Conservation (phyloP, 2,329 filamentous ascomycete species). For the Fusarium foetens region DNA sequence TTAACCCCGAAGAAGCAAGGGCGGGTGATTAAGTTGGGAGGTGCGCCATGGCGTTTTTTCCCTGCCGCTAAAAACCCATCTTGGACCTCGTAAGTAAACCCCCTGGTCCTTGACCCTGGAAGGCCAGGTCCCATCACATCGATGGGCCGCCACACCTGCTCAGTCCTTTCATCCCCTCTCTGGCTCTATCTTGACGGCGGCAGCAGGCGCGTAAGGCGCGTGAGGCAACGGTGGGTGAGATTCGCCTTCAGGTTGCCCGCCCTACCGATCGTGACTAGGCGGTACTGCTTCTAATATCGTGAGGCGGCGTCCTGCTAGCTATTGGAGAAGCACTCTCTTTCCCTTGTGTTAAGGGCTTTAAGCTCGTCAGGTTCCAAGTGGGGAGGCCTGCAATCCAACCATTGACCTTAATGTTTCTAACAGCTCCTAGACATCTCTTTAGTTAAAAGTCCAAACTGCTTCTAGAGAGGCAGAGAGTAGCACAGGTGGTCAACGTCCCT, state of each 20-base stretch:
- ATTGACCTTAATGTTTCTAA: slow-evolving; percentile 33
- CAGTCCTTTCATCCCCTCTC: slow-evolving; percentile 8
- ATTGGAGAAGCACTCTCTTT: slow-evolving; percentile 36
- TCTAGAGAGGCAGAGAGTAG: slow-evolving; percentile 22
- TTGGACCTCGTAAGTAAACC: slow-evolving; percentile 9
- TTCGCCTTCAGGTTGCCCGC: slow-evolving; percentile 39
- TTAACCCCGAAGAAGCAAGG: slow-evolving; percentile 18
- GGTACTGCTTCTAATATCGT: slow-evolving; percentile 31
- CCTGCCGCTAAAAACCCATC: slow-evolving; percentile 14
- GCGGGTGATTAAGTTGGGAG: background rate
- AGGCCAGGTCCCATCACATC: slow-evolving; percentile 15
- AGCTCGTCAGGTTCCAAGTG: slow-evolving; percentile 35
- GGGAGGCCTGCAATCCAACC: slow-evolving; percentile 41
- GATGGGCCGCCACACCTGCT: slow-evolving; percentile 11
- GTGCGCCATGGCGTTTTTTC: slow-evolving; percentile 21
- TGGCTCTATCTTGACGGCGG: slow-evolving; percentile 16
- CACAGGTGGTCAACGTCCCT: slow-evolving; percentile 36
- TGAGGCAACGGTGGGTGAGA: slow-evolving; percentile 36
- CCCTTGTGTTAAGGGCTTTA: slow-evolving; percentile 38
- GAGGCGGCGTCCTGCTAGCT: slow-evolving; percentile 38
- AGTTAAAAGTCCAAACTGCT: slow-evolving; percentile 32
- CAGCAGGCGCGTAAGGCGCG: slow-evolving; percentile 42
- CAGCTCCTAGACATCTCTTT: slow-evolving; percentile 27
- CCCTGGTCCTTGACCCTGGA: slow-evolving; percentile 9
- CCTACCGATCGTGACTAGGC: slow-evolving; percentile 33